A percentile compares a stretch with the other conserved stretches of the same genome.
These are phyloP conservation scores for Persicaria maculosa DNA, from an alignment of 148 eudicot genomes.

Conservation along the genomic window DNA sequence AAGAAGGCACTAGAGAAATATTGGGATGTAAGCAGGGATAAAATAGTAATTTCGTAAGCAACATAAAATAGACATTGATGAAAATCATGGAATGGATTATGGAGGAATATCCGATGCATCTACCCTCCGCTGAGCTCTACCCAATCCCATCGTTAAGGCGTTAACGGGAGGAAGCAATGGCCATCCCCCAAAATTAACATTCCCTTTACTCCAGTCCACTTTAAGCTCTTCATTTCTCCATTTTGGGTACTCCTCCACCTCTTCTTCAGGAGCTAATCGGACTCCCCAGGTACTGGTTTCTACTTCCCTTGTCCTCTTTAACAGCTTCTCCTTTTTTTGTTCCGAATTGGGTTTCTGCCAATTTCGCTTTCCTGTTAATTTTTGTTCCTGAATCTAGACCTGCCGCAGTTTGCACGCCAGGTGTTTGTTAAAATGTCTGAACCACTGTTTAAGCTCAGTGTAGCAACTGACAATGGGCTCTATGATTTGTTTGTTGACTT, in stretches of 20 bases:
- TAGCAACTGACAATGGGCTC: not conserved
- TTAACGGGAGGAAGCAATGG: not conserved
- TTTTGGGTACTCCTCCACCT: not conserved
- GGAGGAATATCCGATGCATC: slow-evolving; percentile 7
- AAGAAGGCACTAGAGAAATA: too few relatives aligned
- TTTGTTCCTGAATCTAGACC: not conserved
- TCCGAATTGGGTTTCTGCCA: not conserved
- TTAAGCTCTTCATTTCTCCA: not conserved
- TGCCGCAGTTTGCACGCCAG: not conserved
- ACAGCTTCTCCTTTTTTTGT: not conserved
- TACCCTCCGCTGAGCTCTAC: not conserved
- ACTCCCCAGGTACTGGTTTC: slow-evolving; percentile 3
- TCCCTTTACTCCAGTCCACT: not conserved
- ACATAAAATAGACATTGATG: not conserved
- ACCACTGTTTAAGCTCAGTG: not conserved
- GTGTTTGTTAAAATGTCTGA: slow-evolving; percentile 8
- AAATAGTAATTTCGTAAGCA: not conserved
- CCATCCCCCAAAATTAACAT: not conserved
- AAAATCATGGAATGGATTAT: not conserved
- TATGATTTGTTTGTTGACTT: not conserved
- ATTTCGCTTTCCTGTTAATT: not conserved
- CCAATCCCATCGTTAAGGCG: slow-evolving; percentile 6
- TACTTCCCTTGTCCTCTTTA: not conserved
- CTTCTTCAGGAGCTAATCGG: not conserved
- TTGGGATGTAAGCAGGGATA: not conserved